Evolutionary conservation across 1,284 basidiomycete genomes (phyloP).

Genomic region (Coniferiporia weirii): DNA sequence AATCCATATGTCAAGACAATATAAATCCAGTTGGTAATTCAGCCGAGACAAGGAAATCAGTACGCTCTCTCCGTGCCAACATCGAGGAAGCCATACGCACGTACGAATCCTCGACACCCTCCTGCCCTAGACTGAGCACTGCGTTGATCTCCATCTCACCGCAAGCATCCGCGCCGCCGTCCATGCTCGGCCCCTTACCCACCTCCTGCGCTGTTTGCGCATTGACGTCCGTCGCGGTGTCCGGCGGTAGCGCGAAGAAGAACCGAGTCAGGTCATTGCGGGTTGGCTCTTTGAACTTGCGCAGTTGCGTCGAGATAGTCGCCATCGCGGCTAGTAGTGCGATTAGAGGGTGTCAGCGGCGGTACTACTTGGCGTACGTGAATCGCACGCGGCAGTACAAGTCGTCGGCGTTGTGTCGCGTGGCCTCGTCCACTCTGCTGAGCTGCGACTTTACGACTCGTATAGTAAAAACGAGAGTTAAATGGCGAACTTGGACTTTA

Average conservation of each 20-base stretch:
- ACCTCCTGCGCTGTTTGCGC: not conserved
- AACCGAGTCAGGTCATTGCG: conserved; percentile 78
- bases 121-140: conserved; percentile 72
- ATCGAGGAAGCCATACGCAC: conserved; percentile 30
- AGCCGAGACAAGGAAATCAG: not conserved
- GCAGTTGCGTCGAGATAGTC: conserved; percentile 77
- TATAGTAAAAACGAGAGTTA: too few relatives aligned
- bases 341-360: not conserved
- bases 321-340: conserved; percentile 42
- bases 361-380: not conserved
- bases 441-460: too few relatives aligned
- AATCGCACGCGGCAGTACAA: not conserved
- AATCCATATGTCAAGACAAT: not conserved
- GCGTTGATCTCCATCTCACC: conserved; percentile 86
- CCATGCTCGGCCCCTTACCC: conserved; percentile 24
- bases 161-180: conserved; percentile 29
- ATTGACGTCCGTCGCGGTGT: conserved; percentile 18
- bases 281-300: conserved; percentile 86
- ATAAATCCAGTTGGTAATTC: too few relatives aligned
- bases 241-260: conserved; percentile 78
- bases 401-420: not conserved
- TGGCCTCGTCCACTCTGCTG: too few relatives aligned
- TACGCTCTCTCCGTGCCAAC: not conserved
- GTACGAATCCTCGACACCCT: conserved; percentile 88
- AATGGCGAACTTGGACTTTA: too few relatives aligned